phyloP scores from a whole-genome alignment of 345 rosid genomes.

The Lepidium didymum region DNA sequence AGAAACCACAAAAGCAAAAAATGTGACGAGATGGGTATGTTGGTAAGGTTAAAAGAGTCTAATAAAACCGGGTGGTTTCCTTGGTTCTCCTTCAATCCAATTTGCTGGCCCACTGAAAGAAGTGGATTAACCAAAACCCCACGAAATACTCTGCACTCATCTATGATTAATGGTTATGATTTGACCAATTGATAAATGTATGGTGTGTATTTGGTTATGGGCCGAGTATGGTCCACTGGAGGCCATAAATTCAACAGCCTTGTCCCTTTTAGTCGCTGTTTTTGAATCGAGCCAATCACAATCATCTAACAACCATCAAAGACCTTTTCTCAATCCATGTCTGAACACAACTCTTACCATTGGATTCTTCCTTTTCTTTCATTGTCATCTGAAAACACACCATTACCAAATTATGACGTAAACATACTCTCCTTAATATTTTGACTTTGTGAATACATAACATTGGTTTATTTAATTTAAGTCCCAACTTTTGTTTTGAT shows the following conservation, averaged over 20 bases:
- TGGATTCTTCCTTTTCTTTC: background rate
- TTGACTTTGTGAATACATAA: background rate
- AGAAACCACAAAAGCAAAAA: background rate
- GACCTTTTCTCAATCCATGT: background rate
- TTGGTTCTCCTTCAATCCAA: background rate
- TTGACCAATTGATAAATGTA: background rate
- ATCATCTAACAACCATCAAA: background rate
- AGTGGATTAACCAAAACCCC: slow-evolving; percentile 1
- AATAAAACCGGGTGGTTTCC: background rate
- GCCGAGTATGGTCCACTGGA: background rate
- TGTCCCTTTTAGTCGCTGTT: background rate
- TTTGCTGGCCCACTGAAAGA: background rate
- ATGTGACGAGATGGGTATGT: background rate
- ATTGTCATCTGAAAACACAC: background rate
- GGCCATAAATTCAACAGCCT: background rate
- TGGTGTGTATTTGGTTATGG: slow-evolving; percentile 7
- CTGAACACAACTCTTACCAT: background rate
- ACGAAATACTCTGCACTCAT: background rate
- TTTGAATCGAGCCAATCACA: background rate
- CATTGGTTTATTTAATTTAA: background rate
- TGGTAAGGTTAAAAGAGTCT: background rate
- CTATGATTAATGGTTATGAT: background rate
- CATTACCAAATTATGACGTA: background rate
- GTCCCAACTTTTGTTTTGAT: background rate
- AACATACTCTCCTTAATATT: background rate